Evolutionary conservation across 177 flowering plant genomes (phyloP).

Genomic region (Vitis hybrid): DNA sequence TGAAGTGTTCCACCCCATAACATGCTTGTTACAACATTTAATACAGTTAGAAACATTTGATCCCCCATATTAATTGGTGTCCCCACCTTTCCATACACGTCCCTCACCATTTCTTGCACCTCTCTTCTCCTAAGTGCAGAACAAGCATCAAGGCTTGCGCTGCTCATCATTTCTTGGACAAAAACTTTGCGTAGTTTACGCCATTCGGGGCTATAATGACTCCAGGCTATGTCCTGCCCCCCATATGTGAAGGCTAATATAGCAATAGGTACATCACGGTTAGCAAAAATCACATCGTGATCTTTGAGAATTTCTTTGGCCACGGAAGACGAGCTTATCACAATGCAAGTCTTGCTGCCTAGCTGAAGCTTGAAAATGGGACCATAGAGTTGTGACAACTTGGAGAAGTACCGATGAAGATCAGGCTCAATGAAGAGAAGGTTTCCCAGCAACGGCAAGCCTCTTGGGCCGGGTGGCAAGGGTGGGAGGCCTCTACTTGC

Average conservation of each 20-base stretch:
- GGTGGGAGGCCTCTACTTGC: not conserved
- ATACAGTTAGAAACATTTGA: not conserved
- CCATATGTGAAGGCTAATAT: not conserved
- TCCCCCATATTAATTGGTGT: slow-evolving; percentile 12
- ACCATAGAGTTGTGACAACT: slow-evolving; percentile 25
- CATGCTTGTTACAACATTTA: not conserved
- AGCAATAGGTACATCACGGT: slow-evolving; percentile 19
- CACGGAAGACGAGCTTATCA: slow-evolving; percentile 27
- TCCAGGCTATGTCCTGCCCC: slow-evolving; percentile 18
- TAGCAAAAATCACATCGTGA: slow-evolving; percentile 27
- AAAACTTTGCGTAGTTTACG: slow-evolving; percentile 25
- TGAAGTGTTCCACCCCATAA: not conserved
- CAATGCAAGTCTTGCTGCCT: slow-evolving; percentile 23
- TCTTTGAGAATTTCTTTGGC: slow-evolving; percentile 30
- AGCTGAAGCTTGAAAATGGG: slow-evolving; percentile 33
- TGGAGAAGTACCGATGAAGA: slow-evolving; percentile 22
- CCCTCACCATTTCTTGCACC: slow-evolving; percentile 2
- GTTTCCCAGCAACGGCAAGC: slow-evolving; percentile 34
- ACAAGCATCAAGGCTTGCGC: slow-evolving; percentile 20
- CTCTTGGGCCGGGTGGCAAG: slow-evolving; percentile 39
- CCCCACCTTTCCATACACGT: slow-evolving; percentile 7
- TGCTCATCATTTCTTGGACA: slow-evolving; percentile 25
- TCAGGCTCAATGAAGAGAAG: slow-evolving; percentile 35
- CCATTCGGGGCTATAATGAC: slow-evolving; percentile 24
- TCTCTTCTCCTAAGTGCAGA: slow-evolving; percentile 2